Percentiles rank a stretch among this genome's conserved stretches.
Conservation (phyloP, 371 early-diverging fungal species). For the Parasitella parasitica region DNA sequence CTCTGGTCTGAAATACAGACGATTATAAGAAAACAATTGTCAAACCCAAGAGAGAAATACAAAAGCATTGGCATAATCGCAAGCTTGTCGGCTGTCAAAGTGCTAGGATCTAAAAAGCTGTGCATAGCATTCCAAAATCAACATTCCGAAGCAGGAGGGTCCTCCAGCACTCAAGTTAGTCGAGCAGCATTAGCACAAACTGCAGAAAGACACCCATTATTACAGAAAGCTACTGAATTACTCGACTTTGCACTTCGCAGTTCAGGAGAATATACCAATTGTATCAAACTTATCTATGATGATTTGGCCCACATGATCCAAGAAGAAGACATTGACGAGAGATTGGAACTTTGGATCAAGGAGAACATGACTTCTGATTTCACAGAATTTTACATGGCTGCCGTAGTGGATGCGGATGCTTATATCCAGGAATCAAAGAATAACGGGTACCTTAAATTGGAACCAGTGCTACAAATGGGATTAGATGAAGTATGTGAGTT, state of each 20-base stretch:
- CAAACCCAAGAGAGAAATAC: conserved; percentile 67
- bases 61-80: conserved; percentile 80
- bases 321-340: conserved; percentile 49
- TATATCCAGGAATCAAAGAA: conserved; percentile 6
- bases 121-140: conserved; percentile 8
- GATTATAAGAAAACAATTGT: conserved; percentile 79
- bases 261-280: conserved; percentile 51
- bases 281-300: conserved; percentile 70
- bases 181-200: not conserved
- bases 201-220: conserved; percentile 35
- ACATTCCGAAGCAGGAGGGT: not conserved
- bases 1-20: conserved; percentile 74
- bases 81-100: conserved; percentile 69
- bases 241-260: conserved; percentile 46
- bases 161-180: conserved; percentile 16
- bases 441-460: conserved; percentile 1
- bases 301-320: conserved; percentile 68
- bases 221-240: conserved; percentile 44
- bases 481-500: conserved; percentile 42
- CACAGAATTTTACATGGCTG: conserved; percentile 60
- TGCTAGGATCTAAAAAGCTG: conserved; percentile 52
- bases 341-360: conserved; percentile 67
- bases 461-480: conserved; percentile 42
- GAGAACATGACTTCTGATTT: conserved; percentile 68
- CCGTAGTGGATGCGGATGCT: conserved; percentile 34